Evolutionary conservation across 225 moss, liverwort and hornwort species (phyloP).

Genomic region (Straminergon stramineum): DNA sequence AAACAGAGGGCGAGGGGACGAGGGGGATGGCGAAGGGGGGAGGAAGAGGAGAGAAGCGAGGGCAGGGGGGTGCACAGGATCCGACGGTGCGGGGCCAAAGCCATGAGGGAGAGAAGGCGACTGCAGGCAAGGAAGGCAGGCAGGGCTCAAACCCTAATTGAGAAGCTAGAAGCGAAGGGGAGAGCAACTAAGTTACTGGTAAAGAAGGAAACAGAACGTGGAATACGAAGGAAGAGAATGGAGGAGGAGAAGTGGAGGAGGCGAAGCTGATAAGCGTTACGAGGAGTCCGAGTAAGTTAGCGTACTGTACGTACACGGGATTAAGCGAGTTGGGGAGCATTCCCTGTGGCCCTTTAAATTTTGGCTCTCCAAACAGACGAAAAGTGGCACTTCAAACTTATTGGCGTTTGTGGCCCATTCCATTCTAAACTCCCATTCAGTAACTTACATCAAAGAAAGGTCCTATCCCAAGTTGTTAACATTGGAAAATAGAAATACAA

Average conservation of each 20-base stretch:
- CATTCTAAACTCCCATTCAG: no score
- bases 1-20: not conserved
- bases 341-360: no score
- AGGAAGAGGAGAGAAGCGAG: not conserved
- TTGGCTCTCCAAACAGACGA: no score
- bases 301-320: no score
- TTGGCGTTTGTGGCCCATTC: not conserved
- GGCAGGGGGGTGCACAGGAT: not conserved
- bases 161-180: not conserved
- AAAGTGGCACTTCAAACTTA: no score
- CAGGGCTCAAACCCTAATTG: not conserved
- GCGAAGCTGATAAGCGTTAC: not conserved
- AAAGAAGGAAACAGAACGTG: no score
- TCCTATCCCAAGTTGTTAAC: not conserved
- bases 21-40: not conserved
- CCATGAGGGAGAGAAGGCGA: not conserved
- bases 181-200: not conserved
- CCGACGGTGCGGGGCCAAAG: not conserved
- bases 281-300: not conserved
- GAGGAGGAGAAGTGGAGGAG: not conserved
- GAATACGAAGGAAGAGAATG: not conserved
- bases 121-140: not conserved
- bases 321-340: no score
- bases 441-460: rapidly evolving
- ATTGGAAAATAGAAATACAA: not conserved